A percentile compares a stretch with the other conserved stretches of the same genome.
These are phyloP conservation scores for Citrullus amarus DNA, from an alignment of 306 rosid genomes.

Conservation along the genomic window DNA sequence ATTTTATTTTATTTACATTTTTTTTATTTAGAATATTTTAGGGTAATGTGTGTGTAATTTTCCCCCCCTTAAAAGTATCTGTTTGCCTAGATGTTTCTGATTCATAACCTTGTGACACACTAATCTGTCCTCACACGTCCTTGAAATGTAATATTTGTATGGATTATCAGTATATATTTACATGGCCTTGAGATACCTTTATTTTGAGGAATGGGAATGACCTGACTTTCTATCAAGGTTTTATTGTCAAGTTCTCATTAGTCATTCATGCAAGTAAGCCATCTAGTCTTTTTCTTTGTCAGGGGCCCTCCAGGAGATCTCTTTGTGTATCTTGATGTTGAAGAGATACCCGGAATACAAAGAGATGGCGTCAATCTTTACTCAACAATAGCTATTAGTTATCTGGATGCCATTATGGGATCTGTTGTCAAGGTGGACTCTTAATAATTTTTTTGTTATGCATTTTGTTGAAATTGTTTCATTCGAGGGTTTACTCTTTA, in stretches of 20 bases:
- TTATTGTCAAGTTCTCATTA: neutral
- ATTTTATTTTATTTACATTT: no score
- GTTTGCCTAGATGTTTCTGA: neutral
- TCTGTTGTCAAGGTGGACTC: slow-evolving; percentile 46
- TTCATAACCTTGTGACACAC: neutral
- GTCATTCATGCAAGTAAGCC: neutral
- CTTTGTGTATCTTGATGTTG: slow-evolving; percentile 76
- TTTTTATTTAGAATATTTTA: neutral
- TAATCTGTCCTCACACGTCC: neutral
- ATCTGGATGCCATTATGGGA: slow-evolving; percentile 88
- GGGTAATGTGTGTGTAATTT: neutral
- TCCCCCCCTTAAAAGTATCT: neutral
- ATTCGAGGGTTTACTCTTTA: neutral
- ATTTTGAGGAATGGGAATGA: neutral
- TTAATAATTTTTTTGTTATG: neutral
- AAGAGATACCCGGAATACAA: slow-evolving; percentile 69
- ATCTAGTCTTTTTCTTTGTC: slow-evolving; percentile 24
- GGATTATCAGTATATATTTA: neutral
- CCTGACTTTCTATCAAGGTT: neutral
- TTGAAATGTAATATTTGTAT: neutral
- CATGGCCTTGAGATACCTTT: neutral
- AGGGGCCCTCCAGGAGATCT: slow-evolving; percentile 98
- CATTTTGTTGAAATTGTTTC: neutral
- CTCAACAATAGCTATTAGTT: slow-evolving; percentile 56
- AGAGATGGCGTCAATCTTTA: slow-evolving; percentile 85